These are phyloP conservation scores for Magnolia changhungtana DNA, from an alignment of 164 flowering plant species.

Conservation along the genomic window DNA sequence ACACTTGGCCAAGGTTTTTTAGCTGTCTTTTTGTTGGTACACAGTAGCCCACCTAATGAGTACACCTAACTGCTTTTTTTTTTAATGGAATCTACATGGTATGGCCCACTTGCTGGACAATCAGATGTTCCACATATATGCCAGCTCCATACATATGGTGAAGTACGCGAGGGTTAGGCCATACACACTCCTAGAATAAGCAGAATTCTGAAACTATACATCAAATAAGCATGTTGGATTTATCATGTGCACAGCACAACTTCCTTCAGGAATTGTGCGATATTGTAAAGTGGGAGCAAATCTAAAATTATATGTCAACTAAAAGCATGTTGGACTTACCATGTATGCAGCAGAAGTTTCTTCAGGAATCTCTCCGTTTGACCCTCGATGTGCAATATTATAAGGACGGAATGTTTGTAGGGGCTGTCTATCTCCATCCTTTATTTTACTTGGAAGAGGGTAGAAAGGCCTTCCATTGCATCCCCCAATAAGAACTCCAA, in stretches of 20 bases:
- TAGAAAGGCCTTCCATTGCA: constrained; percentile 30
- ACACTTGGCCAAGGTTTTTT: no score
- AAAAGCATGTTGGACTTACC: constrained; percentile 14
- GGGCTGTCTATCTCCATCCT: constrained; percentile 14
- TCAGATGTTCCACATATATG: not conserved
- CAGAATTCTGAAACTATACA: no score
- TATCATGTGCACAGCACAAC: no score
- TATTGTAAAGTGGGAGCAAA: not conserved
- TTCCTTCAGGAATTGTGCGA: no score
- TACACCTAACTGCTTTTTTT: no score
- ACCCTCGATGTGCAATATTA: constrained; percentile 40
- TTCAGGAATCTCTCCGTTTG: constrained; percentile 44
- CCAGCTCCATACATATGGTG: not conserved
- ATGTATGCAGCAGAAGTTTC: constrained; percentile 36
- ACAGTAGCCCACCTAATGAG: no score
- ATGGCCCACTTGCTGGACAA: no score
- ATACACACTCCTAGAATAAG: not conserved
- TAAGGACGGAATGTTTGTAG: constrained; percentile 33
- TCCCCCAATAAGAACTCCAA: constrained; percentile 9
- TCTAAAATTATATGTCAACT: not conserved
- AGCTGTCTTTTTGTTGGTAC: no score
- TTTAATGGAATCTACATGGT: no score
- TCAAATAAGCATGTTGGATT: no score
- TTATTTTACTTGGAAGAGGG: constrained; percentile 29
- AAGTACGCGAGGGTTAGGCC: not conserved